Percentiles rank a stretch among this genome's conserved stretches.
Evolutionary conservation across 345 rosid species (phyloP).

Genomic region (Ricinus communis): DNA sequence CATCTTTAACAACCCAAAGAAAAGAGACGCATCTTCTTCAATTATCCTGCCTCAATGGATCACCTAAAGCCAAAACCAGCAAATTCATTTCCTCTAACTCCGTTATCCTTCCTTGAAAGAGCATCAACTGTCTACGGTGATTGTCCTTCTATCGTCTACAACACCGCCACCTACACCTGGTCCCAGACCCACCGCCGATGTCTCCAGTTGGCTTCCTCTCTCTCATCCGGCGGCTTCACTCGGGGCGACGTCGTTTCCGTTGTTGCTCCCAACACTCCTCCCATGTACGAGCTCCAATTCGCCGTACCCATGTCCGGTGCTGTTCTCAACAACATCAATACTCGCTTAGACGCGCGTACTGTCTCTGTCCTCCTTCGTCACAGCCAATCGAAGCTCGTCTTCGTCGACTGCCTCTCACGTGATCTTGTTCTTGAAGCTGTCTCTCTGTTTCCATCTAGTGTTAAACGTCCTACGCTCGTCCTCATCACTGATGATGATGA

Average conservation of each 20-base stretch:
- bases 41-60: too few relatives aligned
- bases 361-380: conserved; percentile 66
- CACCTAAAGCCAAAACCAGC: conserved; percentile 40
- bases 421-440: conserved; percentile 53
- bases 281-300: conserved; percentile 91
- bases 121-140: conserved; percentile 81
- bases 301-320: conserved; percentile 85
- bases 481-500: conserved; percentile 43
- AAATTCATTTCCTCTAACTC: conserved; percentile 55
- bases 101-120: conserved; percentile 46
- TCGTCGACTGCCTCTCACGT: conserved; percentile 54
- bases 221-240: conserved; percentile 48
- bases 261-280: conserved; percentile 63
- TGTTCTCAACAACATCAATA: conserved; percentile 72
- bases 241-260: conserved; percentile 66
- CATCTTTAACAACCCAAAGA: too few relatives aligned
- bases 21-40: too few relatives aligned
- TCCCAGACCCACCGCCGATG: conserved; percentile 71
- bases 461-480: conserved; percentile 47
- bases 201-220: conserved; percentile 70
- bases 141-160: conserved; percentile 57
- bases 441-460: conserved; percentile 31
- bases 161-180: conserved; percentile 60
- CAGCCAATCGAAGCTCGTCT: conserved; percentile 59
- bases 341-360: conserved; percentile 80